Base-by-base conservation (phyloP, 1,139 yeast species). In the Diutina neorugosa region DNA sequence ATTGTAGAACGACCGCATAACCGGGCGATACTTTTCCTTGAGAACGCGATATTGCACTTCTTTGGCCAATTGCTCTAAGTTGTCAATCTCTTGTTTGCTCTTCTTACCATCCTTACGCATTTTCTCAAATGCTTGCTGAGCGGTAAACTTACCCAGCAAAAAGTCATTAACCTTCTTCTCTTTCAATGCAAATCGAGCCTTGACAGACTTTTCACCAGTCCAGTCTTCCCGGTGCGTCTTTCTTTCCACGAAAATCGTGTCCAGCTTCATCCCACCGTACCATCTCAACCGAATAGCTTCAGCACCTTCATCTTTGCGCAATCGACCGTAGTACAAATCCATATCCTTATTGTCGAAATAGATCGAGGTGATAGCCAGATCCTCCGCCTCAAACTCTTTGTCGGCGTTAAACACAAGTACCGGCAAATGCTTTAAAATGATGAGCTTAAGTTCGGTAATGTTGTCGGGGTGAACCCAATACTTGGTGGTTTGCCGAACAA, bases 381-480 rank as follows among this genome's bases (percentile, higher is more conserved):
- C 98, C 66, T 91, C 98, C 44, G 79, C 75, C 68, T 90, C 96
- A 62, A 93, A 93, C 68, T 93, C 98, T 71, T 93, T 93, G 64
- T 89, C 91, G 52, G 98, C 84, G 65, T 93, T 93, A 78, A 93
- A 93, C 43, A 93, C 98, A 60, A 93, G 78, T 40, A 93, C 98
- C 1, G 98, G 98, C 62, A 93, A 77, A 69, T 93, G 98, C 70
- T 93, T 91, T 66, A 93, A 77, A 59, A 93, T 84, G 59, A 90
- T 86, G 64, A 93, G 78, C 71, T 93, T 93, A 68, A 93, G 79
- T 70, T 93, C 98, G n/a, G 98, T 93, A 65, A 93, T 91, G 68
- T 93, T 93, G 69, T 93, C 98, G 9, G 97, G 97, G 66, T 93
- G 98, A 34, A 93, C 98, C 98, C 98, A 93, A 71, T 93, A 93